phyloP scores from a whole-genome alignment of 495 filamentous ascomycete genomes.

The Penicillium chermesinum region DNA sequence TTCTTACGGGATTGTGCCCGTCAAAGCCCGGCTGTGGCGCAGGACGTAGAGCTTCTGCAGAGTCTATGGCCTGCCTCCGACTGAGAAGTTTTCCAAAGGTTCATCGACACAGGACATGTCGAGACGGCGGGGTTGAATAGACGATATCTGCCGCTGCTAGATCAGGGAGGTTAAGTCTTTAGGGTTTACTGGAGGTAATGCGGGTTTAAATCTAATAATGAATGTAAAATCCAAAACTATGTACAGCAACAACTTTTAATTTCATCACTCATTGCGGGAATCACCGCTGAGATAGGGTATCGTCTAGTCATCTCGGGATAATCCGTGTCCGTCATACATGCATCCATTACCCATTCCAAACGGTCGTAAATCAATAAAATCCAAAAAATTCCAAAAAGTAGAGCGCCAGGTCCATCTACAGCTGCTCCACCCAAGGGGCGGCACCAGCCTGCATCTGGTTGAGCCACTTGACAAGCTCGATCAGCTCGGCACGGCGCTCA shows the following conservation, averaged over 20 bases:
- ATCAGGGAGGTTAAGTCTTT: no score
- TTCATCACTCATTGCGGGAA: conserved; percentile 34
- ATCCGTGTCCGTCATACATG: conserved; percentile 28
- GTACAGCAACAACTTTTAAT: conserved; percentile 27
- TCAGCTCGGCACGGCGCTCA: conserved; percentile 65
- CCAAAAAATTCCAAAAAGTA: conserved; percentile 5
- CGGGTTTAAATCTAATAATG: no score
- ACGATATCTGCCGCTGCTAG: no score
- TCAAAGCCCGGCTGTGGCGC: conserved; percentile 40
- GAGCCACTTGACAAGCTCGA: conserved; percentile 67
- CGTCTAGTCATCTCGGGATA: conserved; percentile 36
- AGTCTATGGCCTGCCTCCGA: conserved; percentile 23
- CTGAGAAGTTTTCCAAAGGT: conserved; percentile 4
- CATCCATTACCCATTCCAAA: conserved; percentile 36
- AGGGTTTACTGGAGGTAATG: no score
- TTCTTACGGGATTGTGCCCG: conserved; percentile 40
- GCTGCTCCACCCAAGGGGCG: conserved; percentile 43
- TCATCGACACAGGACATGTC: no score
- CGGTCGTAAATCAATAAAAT: conserved; percentile 20
- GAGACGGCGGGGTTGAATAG: no score
- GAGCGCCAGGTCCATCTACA: conserved; percentile 24
- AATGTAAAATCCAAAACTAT: conserved; percentile 15
- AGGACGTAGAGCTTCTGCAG: conserved; percentile 40
- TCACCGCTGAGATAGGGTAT: conserved; percentile 34
- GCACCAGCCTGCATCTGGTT: conserved; percentile 48